phyloP scores from a whole-genome alignment of 139 green algal species.

The Pleodorina starrii region DNA sequence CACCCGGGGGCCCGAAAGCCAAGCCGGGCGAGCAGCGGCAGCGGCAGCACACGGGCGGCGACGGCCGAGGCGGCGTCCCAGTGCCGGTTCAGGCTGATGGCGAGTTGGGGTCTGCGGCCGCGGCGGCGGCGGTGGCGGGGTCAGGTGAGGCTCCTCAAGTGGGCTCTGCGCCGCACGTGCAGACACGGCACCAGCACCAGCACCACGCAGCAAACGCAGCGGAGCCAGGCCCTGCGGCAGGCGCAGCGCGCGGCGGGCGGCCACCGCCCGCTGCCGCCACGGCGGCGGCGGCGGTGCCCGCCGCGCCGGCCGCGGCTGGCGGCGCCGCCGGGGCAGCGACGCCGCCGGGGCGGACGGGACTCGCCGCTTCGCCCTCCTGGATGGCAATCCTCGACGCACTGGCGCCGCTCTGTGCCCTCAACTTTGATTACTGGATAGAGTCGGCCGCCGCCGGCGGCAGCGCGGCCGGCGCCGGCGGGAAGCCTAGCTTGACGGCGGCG shows the following conservation, averaged over 20 bases:
- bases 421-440: constrained; percentile 45
- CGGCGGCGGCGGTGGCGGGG: too few species aligned
- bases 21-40: too few species aligned
- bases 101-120: too few species aligned
- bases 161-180: background rate
- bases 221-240: background rate
- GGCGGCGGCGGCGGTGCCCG: background rate
- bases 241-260: too few species aligned
- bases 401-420: constrained; percentile 18
- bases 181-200: constrained; percentile 6
- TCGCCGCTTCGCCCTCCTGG: background rate
- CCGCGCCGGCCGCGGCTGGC: background rate
- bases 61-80: too few species aligned
- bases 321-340: background rate
- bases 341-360: background rate
- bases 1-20: background rate
- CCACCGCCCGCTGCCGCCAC: background rate
- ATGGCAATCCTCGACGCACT: constrained; percentile 16
- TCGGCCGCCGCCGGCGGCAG: background rate
- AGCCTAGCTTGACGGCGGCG: background rate
- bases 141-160: too few species aligned
- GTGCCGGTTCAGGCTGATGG: too few species aligned
- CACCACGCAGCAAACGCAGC: background rate
- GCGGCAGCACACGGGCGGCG: too few species aligned
- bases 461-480: background rate